Evolutionary conservation across 1,284 basidiomycete species (phyloP).

Genomic region (Sparassis latifolia): DNA sequence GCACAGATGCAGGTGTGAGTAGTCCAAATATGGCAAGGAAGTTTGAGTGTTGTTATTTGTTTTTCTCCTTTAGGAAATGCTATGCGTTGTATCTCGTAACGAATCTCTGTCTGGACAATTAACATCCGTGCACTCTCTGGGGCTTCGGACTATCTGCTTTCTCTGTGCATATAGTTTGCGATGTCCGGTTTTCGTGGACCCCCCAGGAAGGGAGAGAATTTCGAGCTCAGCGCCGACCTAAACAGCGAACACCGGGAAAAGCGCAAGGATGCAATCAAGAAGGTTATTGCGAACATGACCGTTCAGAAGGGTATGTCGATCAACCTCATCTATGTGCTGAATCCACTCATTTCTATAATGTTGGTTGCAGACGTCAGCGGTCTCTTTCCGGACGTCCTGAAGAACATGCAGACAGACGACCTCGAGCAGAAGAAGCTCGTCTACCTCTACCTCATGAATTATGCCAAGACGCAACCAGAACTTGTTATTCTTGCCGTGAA

Average conservation of each 20-base stretch:
- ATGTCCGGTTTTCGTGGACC: conserved; percentile 46
- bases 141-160: not conserved
- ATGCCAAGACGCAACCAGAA: conserved; percentile 97
- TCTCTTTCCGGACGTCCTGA: conserved; percentile 95
- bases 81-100: not conserved
- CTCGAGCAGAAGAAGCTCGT: conserved; percentile 96
- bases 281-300: conserved; percentile 93
- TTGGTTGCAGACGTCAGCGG: conserved; percentile 74
- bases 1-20: no score
- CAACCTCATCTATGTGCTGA: not conserved
- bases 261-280: conserved; percentile 97
- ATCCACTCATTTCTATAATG: not conserved
- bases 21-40: no score
- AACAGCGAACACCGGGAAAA: conserved; percentile 95
- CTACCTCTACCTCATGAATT: conserved; percentile 98
- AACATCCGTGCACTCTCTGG: not conserved
- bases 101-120: not conserved
- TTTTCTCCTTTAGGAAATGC: not conserved
- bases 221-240: conserved; percentile 89
- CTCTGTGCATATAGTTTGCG: not conserved
- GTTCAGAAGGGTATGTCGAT: conserved; percentile 78
- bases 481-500: conserved; percentile 97
- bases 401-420: conserved; percentile 97
- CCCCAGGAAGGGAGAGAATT: conserved; percentile 85
- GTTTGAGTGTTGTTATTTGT: not conserved